Conservation (phyloP, 2,329 filamentous ascomycete genomes). For the Chaetomium globosum region DNA sequence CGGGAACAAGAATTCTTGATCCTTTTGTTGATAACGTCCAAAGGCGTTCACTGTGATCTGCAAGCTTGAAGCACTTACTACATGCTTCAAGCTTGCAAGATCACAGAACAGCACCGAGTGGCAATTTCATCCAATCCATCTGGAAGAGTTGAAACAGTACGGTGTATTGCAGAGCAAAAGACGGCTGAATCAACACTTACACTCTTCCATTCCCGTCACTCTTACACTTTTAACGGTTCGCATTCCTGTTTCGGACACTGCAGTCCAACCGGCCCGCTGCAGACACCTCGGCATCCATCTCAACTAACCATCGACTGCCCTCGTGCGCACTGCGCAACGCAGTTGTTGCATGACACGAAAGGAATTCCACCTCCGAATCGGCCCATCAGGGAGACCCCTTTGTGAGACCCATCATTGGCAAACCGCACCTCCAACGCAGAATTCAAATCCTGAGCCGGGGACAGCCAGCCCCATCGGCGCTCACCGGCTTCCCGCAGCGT, state of each 20-base stretch:
- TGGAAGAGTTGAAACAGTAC: background rate
- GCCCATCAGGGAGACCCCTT: background rate
- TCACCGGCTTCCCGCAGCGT: constrained; percentile 23
- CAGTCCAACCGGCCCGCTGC: background rate
- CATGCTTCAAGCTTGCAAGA: background rate
- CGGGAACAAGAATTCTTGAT: background rate
- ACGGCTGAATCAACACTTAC: background rate
- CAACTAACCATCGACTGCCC: background rate
- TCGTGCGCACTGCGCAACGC: constrained; percentile 13
- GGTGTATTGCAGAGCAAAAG: background rate
- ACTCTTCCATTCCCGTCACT: background rate
- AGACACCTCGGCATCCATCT: constrained; percentile 6
- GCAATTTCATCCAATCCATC: background rate
- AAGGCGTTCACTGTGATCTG: constrained; percentile 3
- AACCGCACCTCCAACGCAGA: background rate
- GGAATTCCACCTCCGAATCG: background rate
- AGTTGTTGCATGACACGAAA: constrained; percentile 7
- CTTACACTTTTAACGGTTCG: background rate
- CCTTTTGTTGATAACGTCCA: constrained; percentile 7
- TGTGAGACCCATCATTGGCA: background rate
- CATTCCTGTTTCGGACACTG: constrained; percentile 3
- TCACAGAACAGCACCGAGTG: background rate
- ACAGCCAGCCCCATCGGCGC: constrained; percentile 25
- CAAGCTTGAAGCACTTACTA: background rate
- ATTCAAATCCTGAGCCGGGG: background rate